phyloP scores from a whole-genome alignment of 768 basidiomycete genomes.

The Scleroderma citrinum region DNA sequence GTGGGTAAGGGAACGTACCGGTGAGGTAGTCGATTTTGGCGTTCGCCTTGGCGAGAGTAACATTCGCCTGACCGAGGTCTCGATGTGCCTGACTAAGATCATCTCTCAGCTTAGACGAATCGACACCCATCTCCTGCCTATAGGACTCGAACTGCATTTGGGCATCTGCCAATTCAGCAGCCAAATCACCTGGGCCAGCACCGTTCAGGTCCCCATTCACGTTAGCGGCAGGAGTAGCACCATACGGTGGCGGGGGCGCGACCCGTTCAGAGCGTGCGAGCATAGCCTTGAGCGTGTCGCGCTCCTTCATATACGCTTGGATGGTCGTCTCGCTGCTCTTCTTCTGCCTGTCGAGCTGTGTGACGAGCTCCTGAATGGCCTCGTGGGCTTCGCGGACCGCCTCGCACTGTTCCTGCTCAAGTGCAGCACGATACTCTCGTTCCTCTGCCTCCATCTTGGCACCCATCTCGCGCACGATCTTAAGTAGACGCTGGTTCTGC shows the following conservation, averaged over 20 bases:
- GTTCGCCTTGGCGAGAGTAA: slow-evolving; percentile 74
- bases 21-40: slow-evolving; percentile 75
- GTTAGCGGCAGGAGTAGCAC: neutral
- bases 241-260: slow-evolving; percentile 20
- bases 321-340: slow-evolving; percentile 63
- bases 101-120: slow-evolving; percentile 66
- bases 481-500: slow-evolving; percentile 86
- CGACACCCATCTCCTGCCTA: slow-evolving; percentile 72
- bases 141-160: slow-evolving; percentile 80
- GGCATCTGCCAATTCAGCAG: slow-evolving; percentile 61
- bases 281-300: slow-evolving; percentile 78
- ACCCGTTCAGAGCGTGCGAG: slow-evolving; percentile 46
- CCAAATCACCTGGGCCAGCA: slow-evolving; percentile 34
- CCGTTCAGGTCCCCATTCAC: slow-evolving; percentile 20
- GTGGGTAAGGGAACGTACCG: slow-evolving; percentile 40
- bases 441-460: slow-evolving; percentile 83
- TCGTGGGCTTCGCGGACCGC: slow-evolving; percentile 86
- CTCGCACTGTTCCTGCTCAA: slow-evolving; percentile 70
- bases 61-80: slow-evolving; percentile 58
- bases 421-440: slow-evolving; percentile 59
- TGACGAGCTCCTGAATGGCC: slow-evolving; percentile 71
- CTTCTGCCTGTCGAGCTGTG: slow-evolving; percentile 75
- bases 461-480: slow-evolving; percentile 78
- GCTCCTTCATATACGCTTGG: slow-evolving; percentile 79
- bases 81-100: slow-evolving; percentile 60